Percentiles rank a stretch among this genome's conserved stretches.
These are phyloP conservation scores for Lipomyces orientalis DNA, from an alignment of 805 yeast genomes.

Conservation along the genomic window DNA sequence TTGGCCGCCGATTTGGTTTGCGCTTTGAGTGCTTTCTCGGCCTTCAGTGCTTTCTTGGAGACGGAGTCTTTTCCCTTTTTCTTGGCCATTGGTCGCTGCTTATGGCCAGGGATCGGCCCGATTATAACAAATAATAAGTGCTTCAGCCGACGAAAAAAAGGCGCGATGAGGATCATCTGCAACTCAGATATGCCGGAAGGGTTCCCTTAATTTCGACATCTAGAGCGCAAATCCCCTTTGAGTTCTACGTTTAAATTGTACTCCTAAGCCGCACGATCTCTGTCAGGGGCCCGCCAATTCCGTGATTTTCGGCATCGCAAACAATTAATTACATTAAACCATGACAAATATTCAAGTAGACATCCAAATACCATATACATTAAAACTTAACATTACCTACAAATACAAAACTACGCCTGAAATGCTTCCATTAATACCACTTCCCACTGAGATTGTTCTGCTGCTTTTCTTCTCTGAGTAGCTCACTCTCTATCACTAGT, in stretches of 20 bases:
- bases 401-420: neutral
- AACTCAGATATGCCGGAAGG: neutral
- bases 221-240: neutral
- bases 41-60: constrained; percentile 86
- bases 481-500: constrained; percentile 19
- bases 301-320: neutral
- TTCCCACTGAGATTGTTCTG: neutral
- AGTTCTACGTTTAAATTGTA: neutral
- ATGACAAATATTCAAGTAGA: neutral
- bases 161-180: neutral
- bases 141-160: neutral
- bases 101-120: neutral
- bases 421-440: constrained; percentile 1
- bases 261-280: neutral
- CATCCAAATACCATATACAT: neutral
- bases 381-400: neutral
- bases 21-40: constrained; percentile 80
- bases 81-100: constrained; percentile 71
- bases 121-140: neutral
- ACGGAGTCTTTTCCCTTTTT: constrained; percentile 80
- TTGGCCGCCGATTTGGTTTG: constrained; percentile 74
- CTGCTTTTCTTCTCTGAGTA: neutral
- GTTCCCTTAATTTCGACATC: neutral
- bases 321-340: neutral
- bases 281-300: no score